Evolutionary conservation across 805 yeast species (phyloP).

Genomic region (Myxozyma mucilagina): DNA sequence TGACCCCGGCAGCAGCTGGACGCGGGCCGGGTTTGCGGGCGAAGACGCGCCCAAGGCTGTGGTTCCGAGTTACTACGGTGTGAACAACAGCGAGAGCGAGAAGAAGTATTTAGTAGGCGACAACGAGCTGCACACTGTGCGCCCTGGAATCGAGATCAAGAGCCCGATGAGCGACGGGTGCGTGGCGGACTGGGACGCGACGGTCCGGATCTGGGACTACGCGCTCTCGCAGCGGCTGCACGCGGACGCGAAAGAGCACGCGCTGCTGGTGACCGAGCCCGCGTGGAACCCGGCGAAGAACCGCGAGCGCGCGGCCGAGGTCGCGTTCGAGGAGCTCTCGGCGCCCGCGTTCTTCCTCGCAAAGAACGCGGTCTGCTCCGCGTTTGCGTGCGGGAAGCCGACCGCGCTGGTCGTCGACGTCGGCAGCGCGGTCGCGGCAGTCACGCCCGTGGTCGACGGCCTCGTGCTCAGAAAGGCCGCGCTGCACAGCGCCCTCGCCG

Average conservation of each 20-base stretch:
- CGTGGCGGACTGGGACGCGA: slow-evolving; percentile 61
- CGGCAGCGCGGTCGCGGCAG: slow-evolving; percentile 67
- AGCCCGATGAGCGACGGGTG: slow-evolving; percentile 42
- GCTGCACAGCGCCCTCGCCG: slow-evolving; percentile 72
- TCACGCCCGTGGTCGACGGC: slow-evolving; percentile 60
- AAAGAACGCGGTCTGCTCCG: slow-evolving; percentile 70
- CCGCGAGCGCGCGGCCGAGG: slow-evolving; percentile 58
- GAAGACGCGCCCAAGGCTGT: slow-evolving; percentile 81
- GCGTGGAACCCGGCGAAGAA: slow-evolving; percentile 67
- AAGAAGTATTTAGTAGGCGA: slow-evolving; percentile 42
- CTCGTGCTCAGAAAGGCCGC: slow-evolving; percentile 24
- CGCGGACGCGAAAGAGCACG: slow-evolving; percentile 59
- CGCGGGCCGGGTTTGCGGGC: slow-evolving; percentile 90
- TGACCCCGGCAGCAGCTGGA: slow-evolving; percentile 84
- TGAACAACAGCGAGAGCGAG: slow-evolving; percentile 32
- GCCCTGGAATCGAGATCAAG: slow-evolving; percentile 39
- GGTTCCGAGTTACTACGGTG: slow-evolving; percentile 72
- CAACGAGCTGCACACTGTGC: slow-evolving; percentile 45
- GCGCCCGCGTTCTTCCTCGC: slow-evolving; percentile 78
- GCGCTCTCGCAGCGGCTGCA: slow-evolving; percentile 55
- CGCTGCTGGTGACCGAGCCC: slow-evolving; percentile 64
- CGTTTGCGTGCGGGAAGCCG: slow-evolving; percentile 69
- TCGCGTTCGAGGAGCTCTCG: slow-evolving; percentile 71
- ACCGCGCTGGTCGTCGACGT: slow-evolving; percentile 79
- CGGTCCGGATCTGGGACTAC: slow-evolving; percentile 66